phyloP scores from a whole-genome alignment of 306 rosid genomes.

The Prunus davidiana region DNA sequence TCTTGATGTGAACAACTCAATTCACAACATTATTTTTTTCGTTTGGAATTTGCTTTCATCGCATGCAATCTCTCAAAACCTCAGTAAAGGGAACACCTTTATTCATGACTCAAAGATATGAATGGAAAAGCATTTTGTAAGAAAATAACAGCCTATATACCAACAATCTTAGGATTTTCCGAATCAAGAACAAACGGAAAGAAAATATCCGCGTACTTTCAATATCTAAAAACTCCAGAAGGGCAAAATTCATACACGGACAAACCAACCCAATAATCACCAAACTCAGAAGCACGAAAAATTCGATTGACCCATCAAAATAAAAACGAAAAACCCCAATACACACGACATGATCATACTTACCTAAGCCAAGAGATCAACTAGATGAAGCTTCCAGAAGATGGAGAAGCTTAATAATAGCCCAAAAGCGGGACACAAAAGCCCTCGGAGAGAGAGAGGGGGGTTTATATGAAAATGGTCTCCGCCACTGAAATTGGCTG shows the following conservation, averaged over 20 bases:
- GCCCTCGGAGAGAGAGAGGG: neutral
- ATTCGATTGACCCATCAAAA: neutral
- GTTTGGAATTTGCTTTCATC: neutral
- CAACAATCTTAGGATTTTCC: conserved; percentile 8
- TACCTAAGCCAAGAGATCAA: neutral
- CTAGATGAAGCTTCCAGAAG: neutral
- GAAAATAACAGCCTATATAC: neutral
- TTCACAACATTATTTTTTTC: neutral
- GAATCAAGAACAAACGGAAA: neutral
- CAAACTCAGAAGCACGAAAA: neutral
- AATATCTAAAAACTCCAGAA: neutral
- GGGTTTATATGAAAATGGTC: neutral
- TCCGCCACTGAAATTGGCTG: neutral
- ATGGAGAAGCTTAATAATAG: neutral
- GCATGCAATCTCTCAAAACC: conserved; percentile 12
- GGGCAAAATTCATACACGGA: neutral
- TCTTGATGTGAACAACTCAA: neutral
- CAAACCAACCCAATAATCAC: neutral
- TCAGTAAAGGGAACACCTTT: conserved; percentile 10
- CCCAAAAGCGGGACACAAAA: neutral
- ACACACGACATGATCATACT: neutral
- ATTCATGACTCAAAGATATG: neutral
- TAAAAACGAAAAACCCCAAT: neutral
- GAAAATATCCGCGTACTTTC: conserved; percentile 7
- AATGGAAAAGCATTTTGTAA: too few species aligned